Base-by-base conservation (phyloP, 441 rosid species). In the Populus tomentosa region DNA sequence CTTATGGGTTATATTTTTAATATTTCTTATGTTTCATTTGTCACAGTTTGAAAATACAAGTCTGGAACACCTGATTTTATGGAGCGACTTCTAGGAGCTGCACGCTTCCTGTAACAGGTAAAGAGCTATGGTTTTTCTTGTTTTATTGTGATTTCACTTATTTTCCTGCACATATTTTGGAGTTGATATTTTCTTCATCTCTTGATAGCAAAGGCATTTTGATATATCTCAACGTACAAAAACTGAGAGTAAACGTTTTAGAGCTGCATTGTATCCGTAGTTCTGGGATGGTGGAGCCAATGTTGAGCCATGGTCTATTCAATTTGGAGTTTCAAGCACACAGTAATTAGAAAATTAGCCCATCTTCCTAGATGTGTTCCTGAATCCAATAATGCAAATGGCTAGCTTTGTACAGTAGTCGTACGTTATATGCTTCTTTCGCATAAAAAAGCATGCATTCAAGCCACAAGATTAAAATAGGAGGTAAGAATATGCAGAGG, bases 41-140 rank as follows among this genome's bases (percentile, higher is more conserved):
- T 76, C 26, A 59, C 83, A 94, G 98, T 84, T 85, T 94, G 81
- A 96, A 90, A 84, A 77, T 73, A 79, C 78, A n/a, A n/a, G n/a
- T n/a, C n/a, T n/a, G n/a, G n/a, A n/a, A n/a, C n/a, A n/a, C n/a
- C n/a, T n/a, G n/a, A n/a, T n/a, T n/a, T n/a, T n/a, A n/a, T n/a
- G n/a, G n/a, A n/a, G n/a, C n/a, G 89, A 67, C 93, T 96, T 82
- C 81, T 85, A 62, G 99, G 98, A 33, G 86, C 86, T 78, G 87
- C 97, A 78, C 92, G 88, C 69, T 81, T 96, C 78, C 87, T 94
- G 73, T 90, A 97, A 70, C 93, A 89, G 90, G 99, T 90, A 75
- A 46, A 21, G 24, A 53, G 6, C 21, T 18, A 20, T 14, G 50
- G 1, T 40, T 67, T 78, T 23, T 7, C 20, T 59, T 20, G 65